phyloP scores from a whole-genome alignment of 2,329 filamentous ascomycete species.

The Leptographium lundbergii region DNA sequence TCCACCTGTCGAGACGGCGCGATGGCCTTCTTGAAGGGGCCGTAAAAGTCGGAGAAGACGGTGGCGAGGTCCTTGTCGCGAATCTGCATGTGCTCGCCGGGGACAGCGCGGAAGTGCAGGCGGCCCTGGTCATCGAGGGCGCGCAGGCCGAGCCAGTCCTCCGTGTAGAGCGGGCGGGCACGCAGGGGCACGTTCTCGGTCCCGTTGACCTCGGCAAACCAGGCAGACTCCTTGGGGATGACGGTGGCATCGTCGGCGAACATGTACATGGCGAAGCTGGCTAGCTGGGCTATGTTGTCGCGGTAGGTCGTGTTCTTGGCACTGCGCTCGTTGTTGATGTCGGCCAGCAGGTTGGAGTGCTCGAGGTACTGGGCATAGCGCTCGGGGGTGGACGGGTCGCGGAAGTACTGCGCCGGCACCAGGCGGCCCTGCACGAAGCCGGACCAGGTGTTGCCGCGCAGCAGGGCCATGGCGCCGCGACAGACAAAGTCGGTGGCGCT shows the following conservation, averaged over 20 bases:
- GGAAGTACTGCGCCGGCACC: slow-evolving; percentile 92
- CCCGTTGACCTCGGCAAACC: slow-evolving; percentile 78
- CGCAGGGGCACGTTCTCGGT: slow-evolving; percentile 55
- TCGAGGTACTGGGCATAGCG: slow-evolving; percentile 64
- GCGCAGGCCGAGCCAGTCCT: slow-evolving; percentile 89
- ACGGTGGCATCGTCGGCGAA: slow-evolving; percentile 80
- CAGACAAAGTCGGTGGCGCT: slow-evolving; percentile 64
- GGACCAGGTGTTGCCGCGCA: slow-evolving; percentile 73
- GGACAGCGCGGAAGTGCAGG: slow-evolving; percentile 58
- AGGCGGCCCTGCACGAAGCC: slow-evolving; percentile 63
- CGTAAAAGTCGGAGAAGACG: slow-evolving; percentile 56
- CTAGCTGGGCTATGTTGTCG: slow-evolving; percentile 53
- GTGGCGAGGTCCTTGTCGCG: slow-evolving; percentile 50
- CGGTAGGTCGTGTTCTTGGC: slow-evolving; percentile 55
- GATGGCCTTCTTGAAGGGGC: slow-evolving; percentile 32
- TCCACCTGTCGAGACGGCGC: background rate
- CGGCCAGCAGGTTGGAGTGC: slow-evolving; percentile 77
- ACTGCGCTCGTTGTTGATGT: slow-evolving; percentile 84
- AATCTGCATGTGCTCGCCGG: slow-evolving; percentile 77
- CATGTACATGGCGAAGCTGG: slow-evolving; percentile 77
- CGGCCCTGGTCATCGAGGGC: slow-evolving; percentile 66
- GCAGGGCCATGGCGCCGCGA: slow-evolving; percentile 61
- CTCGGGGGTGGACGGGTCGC: slow-evolving; percentile 49
- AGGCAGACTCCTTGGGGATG: slow-evolving; percentile 78
- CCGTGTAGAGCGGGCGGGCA: slow-evolving; percentile 61